Percentiles rank a stretch among this genome's conserved stretches.
These are phyloP conservation scores for Prosopis cineraria DNA, from an alignment of 306 rosid genomes.

Conservation along the genomic window DNA sequence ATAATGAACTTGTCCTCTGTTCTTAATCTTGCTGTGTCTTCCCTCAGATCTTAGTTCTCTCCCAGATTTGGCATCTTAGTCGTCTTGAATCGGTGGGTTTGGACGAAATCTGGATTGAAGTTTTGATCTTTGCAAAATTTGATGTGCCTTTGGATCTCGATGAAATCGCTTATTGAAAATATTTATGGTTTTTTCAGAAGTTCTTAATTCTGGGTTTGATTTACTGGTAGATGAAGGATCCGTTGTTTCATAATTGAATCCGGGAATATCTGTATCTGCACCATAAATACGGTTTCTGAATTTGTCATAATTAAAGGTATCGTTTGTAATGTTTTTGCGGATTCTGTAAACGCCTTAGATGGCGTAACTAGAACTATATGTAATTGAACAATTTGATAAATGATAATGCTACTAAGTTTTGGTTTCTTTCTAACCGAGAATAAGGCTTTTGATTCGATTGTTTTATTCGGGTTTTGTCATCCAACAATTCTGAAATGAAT, in stretches of 20 bases:
- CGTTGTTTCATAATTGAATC: slow-evolving; percentile 64
- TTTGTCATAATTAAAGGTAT: slow-evolving; percentile 54
- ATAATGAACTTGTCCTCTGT: slow-evolving; percentile 75
- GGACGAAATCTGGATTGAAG: slow-evolving; percentile 56
- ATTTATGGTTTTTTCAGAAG: slow-evolving; percentile 50
- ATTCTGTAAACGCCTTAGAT: slow-evolving; percentile 45
- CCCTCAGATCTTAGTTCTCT: slow-evolving; percentile 80
- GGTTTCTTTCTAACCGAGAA: slow-evolving; percentile 33
- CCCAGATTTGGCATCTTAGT: slow-evolving; percentile 73
- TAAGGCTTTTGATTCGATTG: slow-evolving; percentile 27
- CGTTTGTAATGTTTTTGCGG: slow-evolving; percentile 31
- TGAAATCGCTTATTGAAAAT: slow-evolving; percentile 39
- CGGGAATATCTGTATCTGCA: slow-evolving; percentile 47
- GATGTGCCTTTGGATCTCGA: slow-evolving; percentile 59
- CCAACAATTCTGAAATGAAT: slow-evolving; percentile 18
- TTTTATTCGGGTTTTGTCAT: slow-evolving; percentile 9
- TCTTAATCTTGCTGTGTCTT: slow-evolving; percentile 76
- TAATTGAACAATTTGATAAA: slow-evolving; percentile 30
- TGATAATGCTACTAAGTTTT: slow-evolving; percentile 41
- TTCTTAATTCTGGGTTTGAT: slow-evolving; percentile 50
- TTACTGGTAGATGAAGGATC: slow-evolving; percentile 83
- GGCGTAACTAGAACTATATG: slow-evolving; percentile 26
- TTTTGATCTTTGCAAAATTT: slow-evolving; percentile 51
- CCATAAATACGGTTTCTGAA: slow-evolving; percentile 54
- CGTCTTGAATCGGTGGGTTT: slow-evolving; percentile 73